Base-by-base conservation (phyloP, 768 basidiomycete genomes). In the Coprinellus micaceus region DNA sequence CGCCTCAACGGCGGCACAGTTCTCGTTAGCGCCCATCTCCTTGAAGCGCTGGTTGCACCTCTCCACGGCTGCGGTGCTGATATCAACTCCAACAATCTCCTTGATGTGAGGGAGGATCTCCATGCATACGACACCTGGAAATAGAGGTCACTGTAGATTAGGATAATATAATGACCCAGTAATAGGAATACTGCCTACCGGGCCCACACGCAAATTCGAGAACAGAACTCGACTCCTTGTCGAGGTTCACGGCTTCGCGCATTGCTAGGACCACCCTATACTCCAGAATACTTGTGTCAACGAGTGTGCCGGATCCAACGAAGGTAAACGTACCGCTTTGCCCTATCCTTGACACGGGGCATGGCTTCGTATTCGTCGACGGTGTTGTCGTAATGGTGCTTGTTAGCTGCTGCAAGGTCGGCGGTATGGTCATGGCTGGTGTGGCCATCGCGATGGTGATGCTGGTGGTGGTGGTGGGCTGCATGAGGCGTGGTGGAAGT, bases 201-300 rank as follows among this genome's bases (percentile, higher is more conserved):
- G 79, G 81, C 7, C 87, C 86, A 63, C 87, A 89, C 3, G 88
- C 87, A 61, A 77, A 89, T 59, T 88, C 88, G 73, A 89, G 69
- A 19, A 83, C 73, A 6, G 67, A 71, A 6, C 86, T 88, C 11
- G 55, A 61, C 39, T 79, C 74, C 47, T 79, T 77, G 52, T 81
- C 69, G 60, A 88, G 82, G 1, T 70, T 53, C 58, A 76, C 79
- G 12, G 61, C 60, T 22, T 70, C 59, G 25, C 65, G 68, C 24
- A 75, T 66, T 13, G 66, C 70, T 26, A 52, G 53, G 7, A 67
- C 71, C 15, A 70, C 62, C 53, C 69, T 72, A 11, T 28, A 5
- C 3, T 19, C 17, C 13, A 22, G 19, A 3, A 39, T 21, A 54
- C 21, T 33, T 10, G 29, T 9, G 33, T 33, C 33, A 33, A 13